phyloP scores from a whole-genome alignment of 352 stramenopile species.

The Phytophthora podocarpi region DNA sequence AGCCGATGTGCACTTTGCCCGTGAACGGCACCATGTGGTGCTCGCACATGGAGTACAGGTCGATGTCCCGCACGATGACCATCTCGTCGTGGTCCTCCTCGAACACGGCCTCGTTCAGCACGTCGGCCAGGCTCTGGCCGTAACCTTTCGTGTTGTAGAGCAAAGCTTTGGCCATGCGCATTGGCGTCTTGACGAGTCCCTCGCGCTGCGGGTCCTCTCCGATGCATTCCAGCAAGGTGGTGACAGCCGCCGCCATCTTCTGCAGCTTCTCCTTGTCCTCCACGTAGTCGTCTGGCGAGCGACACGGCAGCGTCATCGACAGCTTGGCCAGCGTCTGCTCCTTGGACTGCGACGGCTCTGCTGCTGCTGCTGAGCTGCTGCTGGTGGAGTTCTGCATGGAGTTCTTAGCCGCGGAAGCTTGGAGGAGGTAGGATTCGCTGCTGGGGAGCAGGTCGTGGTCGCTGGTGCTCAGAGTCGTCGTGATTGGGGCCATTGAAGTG shows the following conservation, averaged over 20 bases:
- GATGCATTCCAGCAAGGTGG: slow-evolving; percentile 93
- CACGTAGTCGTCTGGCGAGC: slow-evolving; percentile 62
- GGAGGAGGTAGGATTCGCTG: slow-evolving; percentile 18
- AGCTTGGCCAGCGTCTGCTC: slow-evolving; percentile 46
- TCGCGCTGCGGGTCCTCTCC: slow-evolving; percentile 96
- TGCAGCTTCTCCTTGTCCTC: slow-evolving; percentile 82
- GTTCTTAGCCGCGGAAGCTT: slow-evolving; percentile 29
- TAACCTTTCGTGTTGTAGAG: slow-evolving; percentile 98
- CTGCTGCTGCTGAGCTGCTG: no score
- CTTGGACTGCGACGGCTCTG: slow-evolving; percentile 1
- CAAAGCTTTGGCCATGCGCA: slow-evolving; percentile 97
- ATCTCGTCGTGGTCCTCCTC: slow-evolving; percentile 98
- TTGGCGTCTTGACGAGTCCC: slow-evolving; percentile 96
- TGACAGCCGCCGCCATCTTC: slow-evolving; percentile 95
- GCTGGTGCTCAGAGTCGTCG: slow-evolving; percentile 33
- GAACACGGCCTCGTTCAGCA: slow-evolving; percentile 98
- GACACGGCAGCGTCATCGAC: slow-evolving; percentile 69
- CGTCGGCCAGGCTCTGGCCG: slow-evolving; percentile 82
- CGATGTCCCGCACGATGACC: slow-evolving; percentile 99
- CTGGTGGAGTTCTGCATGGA: slow-evolving; percentile 47
- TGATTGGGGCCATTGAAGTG: slow-evolving; percentile 62
- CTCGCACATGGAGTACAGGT: slow-evolving; percentile 99
- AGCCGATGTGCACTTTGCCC: slow-evolving; percentile 95
- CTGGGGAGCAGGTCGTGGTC: slow-evolving; percentile 22
- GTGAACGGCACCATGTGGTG: slow-evolving; percentile 99